These are phyloP conservation scores for Moesziomyces sp. DNA, from an alignment of 1,284 basidiomycete genomes.

Conservation along the genomic window DNA sequence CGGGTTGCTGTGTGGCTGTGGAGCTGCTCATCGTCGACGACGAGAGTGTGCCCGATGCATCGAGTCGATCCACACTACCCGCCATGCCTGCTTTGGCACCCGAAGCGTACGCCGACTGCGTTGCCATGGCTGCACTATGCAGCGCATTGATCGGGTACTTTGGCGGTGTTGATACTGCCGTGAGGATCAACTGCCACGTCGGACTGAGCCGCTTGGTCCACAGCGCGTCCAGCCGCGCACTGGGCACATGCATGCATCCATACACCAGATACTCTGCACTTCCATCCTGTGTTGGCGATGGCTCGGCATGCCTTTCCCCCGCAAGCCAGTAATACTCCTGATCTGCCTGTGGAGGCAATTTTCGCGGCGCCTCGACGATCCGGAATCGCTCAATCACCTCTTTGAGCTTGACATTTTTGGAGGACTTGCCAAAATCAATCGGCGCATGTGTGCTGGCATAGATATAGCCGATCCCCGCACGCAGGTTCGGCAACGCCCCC, in stretches of 20 bases:
- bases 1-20: not conserved
- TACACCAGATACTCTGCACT: slow-evolving; percentile 85
- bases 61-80: slow-evolving; percentile 7
- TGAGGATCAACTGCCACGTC: slow-evolving; percentile 68
- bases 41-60: slow-evolving; percentile 11
- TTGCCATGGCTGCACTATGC: slow-evolving; percentile 8
- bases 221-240: slow-evolving; percentile 85
- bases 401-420: slow-evolving; percentile 79
- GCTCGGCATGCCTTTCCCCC: slow-evolving; percentile 10
- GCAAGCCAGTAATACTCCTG: slow-evolving; percentile 67
- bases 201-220: slow-evolving; percentile 80
- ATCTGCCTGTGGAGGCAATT: slow-evolving; percentile 76
- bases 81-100: not conserved
- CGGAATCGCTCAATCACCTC: slow-evolving; percentile 77
- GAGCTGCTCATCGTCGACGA: slow-evolving; percentile 1
- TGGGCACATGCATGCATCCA: slow-evolving; percentile 89
- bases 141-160: slow-evolving; percentile 50
- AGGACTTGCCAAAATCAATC: slow-evolving; percentile 64
- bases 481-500: slow-evolving; percentile 88
- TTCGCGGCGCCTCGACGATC: slow-evolving; percentile 80
- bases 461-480: slow-evolving; percentile 92
- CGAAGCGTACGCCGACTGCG: slow-evolving; percentile 4
- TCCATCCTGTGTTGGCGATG: not conserved
- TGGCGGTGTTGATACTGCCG: slow-evolving; percentile 64
- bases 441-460: slow-evolving; percentile 74